Evolutionary conservation across 106 monocot species (phyloP), one percentile per base, ranked within the genome.

Genomic region (Xerophyta viscosa): DNA sequence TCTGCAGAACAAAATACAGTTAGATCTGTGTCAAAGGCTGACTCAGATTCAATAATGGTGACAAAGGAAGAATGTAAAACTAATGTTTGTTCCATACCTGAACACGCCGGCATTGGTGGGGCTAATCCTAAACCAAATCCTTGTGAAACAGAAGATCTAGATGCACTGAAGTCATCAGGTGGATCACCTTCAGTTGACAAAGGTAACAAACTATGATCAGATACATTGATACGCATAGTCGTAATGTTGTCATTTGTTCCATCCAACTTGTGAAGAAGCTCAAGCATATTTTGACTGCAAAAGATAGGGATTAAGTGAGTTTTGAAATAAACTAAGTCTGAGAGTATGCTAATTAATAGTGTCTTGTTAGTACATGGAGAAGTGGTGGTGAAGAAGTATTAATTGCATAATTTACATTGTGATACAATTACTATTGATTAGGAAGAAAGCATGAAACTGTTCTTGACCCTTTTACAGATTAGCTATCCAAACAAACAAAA

Each of bases 251-350:
- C 71, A 28, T 58, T 78, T 41, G 84, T 79, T 57, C 79, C 72
- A 31, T 89, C 85, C 25, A 79, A 70, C 60, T 86, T 89, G 60
- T 82, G 78, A 50, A 96, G 81, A 73, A 89, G 85, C 53, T 86
- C 76, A 26, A 79, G 82, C 76, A 86, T 79, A 71, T 86, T 79
- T 74, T 89, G 81, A 47, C 89, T 96, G 76, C 73, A 96, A 49
- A 37, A 13, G 15, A 30, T 44, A 39, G 39, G 39, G 2, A 12
- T 39, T 12, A 3, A 1, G 1, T 39, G 15, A 7, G 39, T 39
- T 10, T 8, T 39, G 10, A 15, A 15, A 7, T 39, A n/a, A n/a
- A n/a, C n/a, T n/a, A n/a, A n/a, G n/a, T n/a, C n/a, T n/a, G n/a
- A n/a, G n/a, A n/a, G n/a, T n/a, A n/a, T n/a, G n/a, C n/a, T n/a